Conservation (phyloP, 805 yeast species). For the Zygosaccharomyces lentus region DNA sequence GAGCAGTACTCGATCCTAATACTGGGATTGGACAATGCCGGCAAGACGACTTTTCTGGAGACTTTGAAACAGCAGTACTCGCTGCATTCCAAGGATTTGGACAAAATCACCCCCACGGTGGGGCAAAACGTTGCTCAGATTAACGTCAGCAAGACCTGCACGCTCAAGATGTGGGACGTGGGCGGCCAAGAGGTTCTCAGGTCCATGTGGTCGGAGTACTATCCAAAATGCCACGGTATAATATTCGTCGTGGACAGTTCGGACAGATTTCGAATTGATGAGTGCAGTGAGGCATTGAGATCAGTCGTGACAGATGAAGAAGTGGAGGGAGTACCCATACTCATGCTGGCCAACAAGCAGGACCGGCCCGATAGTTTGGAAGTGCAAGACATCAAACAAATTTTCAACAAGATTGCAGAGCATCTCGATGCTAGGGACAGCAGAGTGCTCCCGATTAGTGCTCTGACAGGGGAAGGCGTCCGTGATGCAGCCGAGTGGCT, state of each 20-base stretch:
- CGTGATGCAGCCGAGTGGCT: slow-evolving; percentile 89
- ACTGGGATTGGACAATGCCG: slow-evolving; percentile 92
- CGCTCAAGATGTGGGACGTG: slow-evolving; percentile 88
- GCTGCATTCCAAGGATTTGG: slow-evolving; percentile 46
- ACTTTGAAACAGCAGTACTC: slow-evolving; percentile 54
- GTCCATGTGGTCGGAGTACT: slow-evolving; percentile 83
- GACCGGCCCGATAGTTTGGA: slow-evolving; percentile 69
- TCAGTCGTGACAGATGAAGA: slow-evolving; percentile 53
- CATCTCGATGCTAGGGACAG: slow-evolving; percentile 86
- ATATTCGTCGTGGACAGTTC: slow-evolving; percentile 90
- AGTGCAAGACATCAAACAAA: slow-evolving; percentile 74
- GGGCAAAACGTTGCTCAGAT: slow-evolving; percentile 77
- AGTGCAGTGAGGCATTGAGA: slow-evolving; percentile 64
- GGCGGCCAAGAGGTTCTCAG: slow-evolving; percentile 92
- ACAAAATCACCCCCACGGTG: slow-evolving; percentile 82
- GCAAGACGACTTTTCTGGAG: slow-evolving; percentile 81
- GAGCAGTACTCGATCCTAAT: slow-evolving; percentile 76
- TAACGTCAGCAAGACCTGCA: slow-evolving; percentile 38
- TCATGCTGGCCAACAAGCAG: slow-evolving; percentile 95
- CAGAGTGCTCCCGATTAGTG: slow-evolving; percentile 84
- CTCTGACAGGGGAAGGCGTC: slow-evolving; percentile 73
- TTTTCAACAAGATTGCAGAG: slow-evolving; percentile 78
- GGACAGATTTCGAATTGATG: slow-evolving; percentile 76
- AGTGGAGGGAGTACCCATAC: slow-evolving; percentile 75
- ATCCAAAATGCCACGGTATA: slow-evolving; percentile 81